A percentile compares a stretch with the other conserved stretches of the same genome.
Conservation (phyloP, 1,284 basidiomycete species). For the Ustilago crameri region DNA sequence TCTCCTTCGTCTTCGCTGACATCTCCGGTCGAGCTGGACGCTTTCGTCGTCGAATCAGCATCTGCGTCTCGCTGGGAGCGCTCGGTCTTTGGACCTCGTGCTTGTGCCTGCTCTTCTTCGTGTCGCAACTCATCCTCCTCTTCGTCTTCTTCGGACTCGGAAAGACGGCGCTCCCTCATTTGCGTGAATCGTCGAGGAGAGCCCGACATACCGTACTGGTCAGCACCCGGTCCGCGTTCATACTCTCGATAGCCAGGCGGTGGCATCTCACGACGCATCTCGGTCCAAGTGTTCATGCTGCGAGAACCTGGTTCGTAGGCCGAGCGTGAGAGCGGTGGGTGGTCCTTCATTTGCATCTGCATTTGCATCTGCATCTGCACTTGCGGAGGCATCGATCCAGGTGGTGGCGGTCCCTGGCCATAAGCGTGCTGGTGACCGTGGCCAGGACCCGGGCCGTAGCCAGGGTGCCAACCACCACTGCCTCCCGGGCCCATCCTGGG, state of each 20-base stretch:
- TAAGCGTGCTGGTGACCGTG: conserved; percentile 16
- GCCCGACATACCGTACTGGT: conserved; percentile 14
- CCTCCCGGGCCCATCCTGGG: conserved; percentile 39
- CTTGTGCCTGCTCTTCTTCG: conserved; percentile 11
- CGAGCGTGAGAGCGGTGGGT: conserved; percentile 47
- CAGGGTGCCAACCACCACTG: conserved; percentile 31
- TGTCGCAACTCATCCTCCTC: conserved; percentile 42
- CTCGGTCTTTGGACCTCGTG: conserved; percentile 1
- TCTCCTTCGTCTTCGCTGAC: conserved; percentile 39
- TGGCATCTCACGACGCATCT: conserved; percentile 37
- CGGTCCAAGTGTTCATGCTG: conserved; percentile 49
- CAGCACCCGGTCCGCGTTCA: conserved; percentile 17
- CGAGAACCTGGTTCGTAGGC: conserved; percentile 53
- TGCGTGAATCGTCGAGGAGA: conserved; percentile 42
- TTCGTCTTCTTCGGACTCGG: conserved; percentile 39
- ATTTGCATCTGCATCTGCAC: conserved; percentile 37
- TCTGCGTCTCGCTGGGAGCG: conserved; percentile 6
- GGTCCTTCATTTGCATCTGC: conserved; percentile 40
- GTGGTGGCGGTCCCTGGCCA: conserved; percentile 10
- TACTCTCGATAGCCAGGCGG: conserved; percentile 41
- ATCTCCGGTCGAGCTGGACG: conserved; percentile 7
- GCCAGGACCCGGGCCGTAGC: conserved; percentile 18
- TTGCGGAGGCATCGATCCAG: conserved; percentile 26
- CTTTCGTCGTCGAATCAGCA: conserved; percentile 6
- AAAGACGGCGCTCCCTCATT: conserved; percentile 37